Evolutionary conservation across 768 basidiomycete species (phyloP).

Genomic region (Lentinus brumalis): DNA sequence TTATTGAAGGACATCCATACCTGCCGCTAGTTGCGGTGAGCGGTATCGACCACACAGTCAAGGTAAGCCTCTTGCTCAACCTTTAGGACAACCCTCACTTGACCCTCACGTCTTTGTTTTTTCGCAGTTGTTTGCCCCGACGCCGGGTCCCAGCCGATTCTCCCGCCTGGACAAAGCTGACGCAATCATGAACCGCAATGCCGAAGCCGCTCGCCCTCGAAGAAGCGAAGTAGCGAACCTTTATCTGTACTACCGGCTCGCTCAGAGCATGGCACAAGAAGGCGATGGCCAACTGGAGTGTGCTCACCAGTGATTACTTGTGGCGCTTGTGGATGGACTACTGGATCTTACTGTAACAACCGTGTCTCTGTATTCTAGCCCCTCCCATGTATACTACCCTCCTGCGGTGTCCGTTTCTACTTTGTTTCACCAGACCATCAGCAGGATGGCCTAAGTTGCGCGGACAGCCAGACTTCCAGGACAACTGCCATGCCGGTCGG

Average conservation of each 20-base stretch:
- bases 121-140: slow-evolving; percentile 66
- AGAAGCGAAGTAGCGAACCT: slow-evolving; percentile 32
- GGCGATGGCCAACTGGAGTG: slow-evolving; percentile 14
- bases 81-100: neutral
- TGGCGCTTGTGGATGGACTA: neutral
- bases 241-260: slow-evolving; percentile 30
- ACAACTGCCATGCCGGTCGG: neutral
- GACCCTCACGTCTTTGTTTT: neutral
- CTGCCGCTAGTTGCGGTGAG: slow-evolving; percentile 83
- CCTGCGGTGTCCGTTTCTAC: neutral
- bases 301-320: slow-evolving; percentile 15
- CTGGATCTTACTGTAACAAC: neutral
- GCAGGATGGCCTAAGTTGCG: neutral
- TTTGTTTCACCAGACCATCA: neutral
- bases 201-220: slow-evolving; percentile 34
- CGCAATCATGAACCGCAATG: slow-evolving; percentile 60
- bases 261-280: slow-evolving; percentile 5
- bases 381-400: neutral
- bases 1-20: slow-evolving; percentile 79
- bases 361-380: neutral
- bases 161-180: slow-evolving; percentile 56
- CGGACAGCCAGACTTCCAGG: too few relatives aligned
- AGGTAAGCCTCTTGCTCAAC: slow-evolving; percentile 44
- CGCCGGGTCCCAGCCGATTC: slow-evolving; percentile 46
- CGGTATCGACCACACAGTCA: slow-evolving; percentile 85